Evolutionary conservation across 73 alveolate genomes (phyloP).

Genomic region (Breviolum minutum): DNA sequence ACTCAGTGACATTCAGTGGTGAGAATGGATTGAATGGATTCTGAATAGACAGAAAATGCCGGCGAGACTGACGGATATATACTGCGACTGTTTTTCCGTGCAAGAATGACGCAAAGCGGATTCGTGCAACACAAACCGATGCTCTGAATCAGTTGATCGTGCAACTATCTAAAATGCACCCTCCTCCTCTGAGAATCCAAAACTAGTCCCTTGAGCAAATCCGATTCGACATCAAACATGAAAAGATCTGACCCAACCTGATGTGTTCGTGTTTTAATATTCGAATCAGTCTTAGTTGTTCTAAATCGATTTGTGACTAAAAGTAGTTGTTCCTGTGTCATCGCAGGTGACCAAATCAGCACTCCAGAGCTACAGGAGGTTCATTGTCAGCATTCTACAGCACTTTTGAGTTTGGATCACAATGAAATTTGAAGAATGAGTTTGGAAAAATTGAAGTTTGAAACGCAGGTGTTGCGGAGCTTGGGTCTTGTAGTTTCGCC

Average conservation of each 20-base stretch:
- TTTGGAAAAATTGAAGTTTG: background rate
- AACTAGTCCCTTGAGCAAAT: too few relatives aligned
- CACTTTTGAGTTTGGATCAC: background rate
- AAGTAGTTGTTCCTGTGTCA: background rate
- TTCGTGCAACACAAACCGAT: too few relatives aligned
- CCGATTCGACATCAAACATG: too few relatives aligned
- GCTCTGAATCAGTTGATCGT: too few relatives aligned
- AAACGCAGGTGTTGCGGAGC: conserved; percentile 55
- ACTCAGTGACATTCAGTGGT: background rate
- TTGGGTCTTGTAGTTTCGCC: conserved; percentile 71
- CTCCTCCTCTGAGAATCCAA: too few relatives aligned
- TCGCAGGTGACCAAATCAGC: conserved; percentile 66
- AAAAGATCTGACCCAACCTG: too few relatives aligned
- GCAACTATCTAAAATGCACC: too few relatives aligned
- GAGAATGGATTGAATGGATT: background rate
- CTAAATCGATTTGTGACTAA: too few relatives aligned
- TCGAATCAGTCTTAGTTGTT: too few relatives aligned
- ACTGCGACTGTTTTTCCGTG: too few relatives aligned
- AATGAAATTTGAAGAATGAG: background rate
- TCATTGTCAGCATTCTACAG: background rate
- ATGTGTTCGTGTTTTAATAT: too few relatives aligned
- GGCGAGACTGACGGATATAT: background rate
- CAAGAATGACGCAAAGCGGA: too few relatives aligned
- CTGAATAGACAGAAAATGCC: background rate
- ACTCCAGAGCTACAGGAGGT: conserved; percentile 72